phyloP scores from a whole-genome alignment of 2,329 filamentous ascomycete genomes.

The Chalara sp. region DNA sequence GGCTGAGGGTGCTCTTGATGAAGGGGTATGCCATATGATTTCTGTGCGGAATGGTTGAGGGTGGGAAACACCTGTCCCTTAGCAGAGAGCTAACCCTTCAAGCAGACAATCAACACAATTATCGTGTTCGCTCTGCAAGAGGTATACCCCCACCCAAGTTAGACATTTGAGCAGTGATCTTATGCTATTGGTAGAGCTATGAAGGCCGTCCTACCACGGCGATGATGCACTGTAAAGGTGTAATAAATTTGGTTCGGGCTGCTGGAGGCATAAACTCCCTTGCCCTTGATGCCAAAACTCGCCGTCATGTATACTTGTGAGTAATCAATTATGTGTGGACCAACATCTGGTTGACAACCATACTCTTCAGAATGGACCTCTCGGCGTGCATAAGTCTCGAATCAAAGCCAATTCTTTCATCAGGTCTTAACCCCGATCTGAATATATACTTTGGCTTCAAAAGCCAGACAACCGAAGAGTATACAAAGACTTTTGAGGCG shows the following conservation, averaged over 20 bases:
- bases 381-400: constrained; percentile 10
- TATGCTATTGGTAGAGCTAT: constrained; percentile 5
- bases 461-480: constrained; percentile 6
- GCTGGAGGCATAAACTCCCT: constrained; percentile 12
- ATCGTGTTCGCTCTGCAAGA: constrained; percentile 16
- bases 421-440: constrained; percentile 7
- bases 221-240: constrained; percentile 11
- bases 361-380: constrained; percentile 11
- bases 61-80: no score
- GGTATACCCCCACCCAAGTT: constrained; percentile 4
- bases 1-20: constrained; percentile 10
- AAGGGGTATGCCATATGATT: constrained; percentile 3
- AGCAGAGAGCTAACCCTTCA: no score
- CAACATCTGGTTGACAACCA: not conserved
- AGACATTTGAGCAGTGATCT: not conserved
- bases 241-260: constrained; percentile 10
- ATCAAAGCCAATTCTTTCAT: constrained; percentile 8
- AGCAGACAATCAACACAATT: constrained; percentile 14
- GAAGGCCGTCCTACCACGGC: constrained; percentile 9
- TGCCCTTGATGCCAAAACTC: constrained; percentile 7
- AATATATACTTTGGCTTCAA: constrained; percentile 11
- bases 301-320: constrained; percentile 13
- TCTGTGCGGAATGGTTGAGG: no score
- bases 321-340: not conserved
- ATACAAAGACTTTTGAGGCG: constrained; percentile 9